phyloP scores from a whole-genome alignment of 2,329 filamentous ascomycete species.

The Daldinia sp. region DNA sequence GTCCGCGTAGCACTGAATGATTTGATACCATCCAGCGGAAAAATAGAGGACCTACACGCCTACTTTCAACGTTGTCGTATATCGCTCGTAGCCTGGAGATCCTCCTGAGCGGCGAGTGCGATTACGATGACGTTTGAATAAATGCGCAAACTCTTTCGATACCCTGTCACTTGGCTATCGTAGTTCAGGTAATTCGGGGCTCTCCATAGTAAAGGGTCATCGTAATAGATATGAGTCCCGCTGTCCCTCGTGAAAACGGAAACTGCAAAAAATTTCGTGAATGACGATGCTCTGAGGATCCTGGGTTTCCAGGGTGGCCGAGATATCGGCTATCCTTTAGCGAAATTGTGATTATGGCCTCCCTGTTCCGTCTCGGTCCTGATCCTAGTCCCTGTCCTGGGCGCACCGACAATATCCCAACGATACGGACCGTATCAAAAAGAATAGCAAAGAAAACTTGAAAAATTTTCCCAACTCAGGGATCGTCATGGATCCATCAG shows the following conservation, averaged over 20 bases:
- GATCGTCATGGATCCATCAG: constrained; percentile 33
- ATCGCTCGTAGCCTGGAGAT: constrained; percentile 19
- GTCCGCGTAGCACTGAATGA: constrained; percentile 12
- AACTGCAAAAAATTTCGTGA: constrained; percentile 24
- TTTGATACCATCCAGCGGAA: constrained; percentile 18
- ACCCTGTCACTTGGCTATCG: constrained; percentile 31
- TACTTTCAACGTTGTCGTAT: constrained; percentile 27
- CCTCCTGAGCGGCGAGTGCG: constrained; percentile 30
- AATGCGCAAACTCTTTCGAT: constrained; percentile 15
- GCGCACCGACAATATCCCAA: constrained; percentile 36
- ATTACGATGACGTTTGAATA: constrained; percentile 30
- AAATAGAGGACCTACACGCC: constrained; percentile 30
- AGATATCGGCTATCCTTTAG: constrained; percentile 37
- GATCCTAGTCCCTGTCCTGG: constrained; percentile 6
- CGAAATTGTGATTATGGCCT: constrained; percentile 36
- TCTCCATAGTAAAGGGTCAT: constrained; percentile 30
- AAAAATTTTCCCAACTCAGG: constrained; percentile 32
- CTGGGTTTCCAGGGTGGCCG: constrained; percentile 30
- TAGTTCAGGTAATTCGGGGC: constrained; percentile 27
- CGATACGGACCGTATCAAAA: constrained; percentile 35
- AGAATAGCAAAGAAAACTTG: constrained; percentile 27
- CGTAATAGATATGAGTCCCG: constrained; percentile 31
- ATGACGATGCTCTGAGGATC: constrained; percentile 34
- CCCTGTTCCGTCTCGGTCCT: constrained; percentile 17
- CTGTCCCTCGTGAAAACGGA: constrained; percentile 21